Conservation (phyloP, 768 basidiomycete species). For the Amanita phalloides region DNA sequence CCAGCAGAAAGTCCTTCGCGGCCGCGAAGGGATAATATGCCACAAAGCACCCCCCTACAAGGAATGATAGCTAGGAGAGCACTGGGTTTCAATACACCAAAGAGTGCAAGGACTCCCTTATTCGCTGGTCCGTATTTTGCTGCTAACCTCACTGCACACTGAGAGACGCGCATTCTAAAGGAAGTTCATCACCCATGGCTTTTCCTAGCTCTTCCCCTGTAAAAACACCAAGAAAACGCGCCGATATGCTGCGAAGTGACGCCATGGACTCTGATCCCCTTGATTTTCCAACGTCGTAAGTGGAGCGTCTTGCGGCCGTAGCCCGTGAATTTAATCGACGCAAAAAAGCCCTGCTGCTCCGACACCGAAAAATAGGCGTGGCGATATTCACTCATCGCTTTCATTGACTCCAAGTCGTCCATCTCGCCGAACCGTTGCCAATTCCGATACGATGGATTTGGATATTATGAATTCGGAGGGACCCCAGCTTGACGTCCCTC, state of each 20-base stretch:
- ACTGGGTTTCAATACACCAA: slow-evolving; percentile 45
- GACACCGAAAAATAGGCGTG: slow-evolving; percentile 69
- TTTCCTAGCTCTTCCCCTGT: slow-evolving; percentile 55
- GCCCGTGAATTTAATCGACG: neutral
- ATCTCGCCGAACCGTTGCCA: slow-evolving; percentile 25
- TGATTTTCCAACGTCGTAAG: slow-evolving; percentile 56
- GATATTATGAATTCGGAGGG: slow-evolving; percentile 46
- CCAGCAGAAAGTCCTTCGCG: slow-evolving; percentile 39
- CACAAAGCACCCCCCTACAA: slow-evolving; percentile 36
- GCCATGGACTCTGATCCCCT: slow-evolving; percentile 54
- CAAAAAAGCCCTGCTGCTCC: slow-evolving; percentile 38
- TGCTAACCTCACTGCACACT: neutral
- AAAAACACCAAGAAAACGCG: slow-evolving; percentile 33
- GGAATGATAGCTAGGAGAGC: slow-evolving; percentile 40
- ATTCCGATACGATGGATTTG: slow-evolving; percentile 7
- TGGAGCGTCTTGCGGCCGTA: neutral
- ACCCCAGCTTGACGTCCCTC: slow-evolving; percentile 43
- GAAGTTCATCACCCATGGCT: slow-evolving; percentile 52
- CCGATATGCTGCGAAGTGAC: slow-evolving; percentile 21
- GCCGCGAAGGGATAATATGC: slow-evolving; percentile 22
- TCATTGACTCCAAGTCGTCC: slow-evolving; percentile 42
- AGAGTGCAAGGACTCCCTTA: slow-evolving; percentile 30
- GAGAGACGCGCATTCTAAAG: slow-evolving; percentile 21
- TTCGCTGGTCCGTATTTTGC: slow-evolving; percentile 33
- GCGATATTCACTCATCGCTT: slow-evolving; percentile 85